Evolutionary conservation across 1,139 yeast genomes (phyloP).

Genomic region (Dujonia santamariae): DNA sequence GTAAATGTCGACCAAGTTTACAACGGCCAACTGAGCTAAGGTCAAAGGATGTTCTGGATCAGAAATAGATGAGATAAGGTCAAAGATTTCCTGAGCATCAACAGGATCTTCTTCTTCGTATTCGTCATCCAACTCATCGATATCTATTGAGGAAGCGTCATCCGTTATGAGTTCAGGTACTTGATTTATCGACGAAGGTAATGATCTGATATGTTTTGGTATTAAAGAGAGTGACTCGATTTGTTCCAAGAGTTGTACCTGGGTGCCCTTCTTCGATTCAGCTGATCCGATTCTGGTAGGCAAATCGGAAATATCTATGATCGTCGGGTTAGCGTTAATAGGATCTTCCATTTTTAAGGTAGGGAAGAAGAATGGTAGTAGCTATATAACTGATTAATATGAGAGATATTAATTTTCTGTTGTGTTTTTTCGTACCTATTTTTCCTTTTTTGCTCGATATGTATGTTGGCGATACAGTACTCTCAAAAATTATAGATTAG

Average conservation of each 20-base stretch:
- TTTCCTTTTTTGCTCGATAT: background rate
- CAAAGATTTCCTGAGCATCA: conserved; percentile 62
- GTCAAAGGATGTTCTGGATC: conserved; percentile 99
- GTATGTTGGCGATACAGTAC: background rate
- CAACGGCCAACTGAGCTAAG: conserved; percentile 92
- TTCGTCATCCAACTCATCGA: conserved; percentile 9
- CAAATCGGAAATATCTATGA: conserved; percentile 69
- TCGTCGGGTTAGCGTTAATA: conserved; percentile 82
- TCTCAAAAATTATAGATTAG: background rate
- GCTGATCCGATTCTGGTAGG: conserved; percentile 61
- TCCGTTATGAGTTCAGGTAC: conserved; percentile 13
- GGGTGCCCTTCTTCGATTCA: conserved; percentile 8
- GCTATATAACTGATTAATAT: too few relatives aligned
- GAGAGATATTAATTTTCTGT: too few relatives aligned
- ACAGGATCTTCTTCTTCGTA: conserved; percentile 60
- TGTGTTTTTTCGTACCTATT: background rate
- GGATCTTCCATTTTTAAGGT: conserved; percentile 5
- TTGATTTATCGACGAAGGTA: conserved; percentile 18
- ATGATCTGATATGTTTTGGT: conserved; percentile 18
- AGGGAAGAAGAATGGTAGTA: background rate
- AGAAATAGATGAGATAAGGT: conserved; percentile 77
- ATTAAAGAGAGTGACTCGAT: conserved; percentile 23
- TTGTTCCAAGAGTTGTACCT: conserved; percentile 18
- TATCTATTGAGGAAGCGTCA: conserved; percentile 10
- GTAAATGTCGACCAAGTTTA: conserved; percentile 74